Conservation (phyloP, 2,329 filamentous ascomycete genomes). For the Diaporthe batatas region DNA sequence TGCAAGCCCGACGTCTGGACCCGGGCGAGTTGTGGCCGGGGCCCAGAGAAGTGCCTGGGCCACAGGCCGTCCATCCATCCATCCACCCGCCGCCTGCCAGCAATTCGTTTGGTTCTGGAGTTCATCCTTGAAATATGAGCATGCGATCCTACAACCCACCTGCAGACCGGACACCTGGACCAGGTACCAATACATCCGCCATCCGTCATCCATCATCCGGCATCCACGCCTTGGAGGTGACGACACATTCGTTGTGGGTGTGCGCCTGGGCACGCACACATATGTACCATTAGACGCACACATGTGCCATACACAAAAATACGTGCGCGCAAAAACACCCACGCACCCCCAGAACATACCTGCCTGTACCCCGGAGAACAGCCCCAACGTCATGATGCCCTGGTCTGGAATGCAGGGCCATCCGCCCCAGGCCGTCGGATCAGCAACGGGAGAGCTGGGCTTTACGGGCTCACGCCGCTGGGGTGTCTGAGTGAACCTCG, state of each 20-base stretch:
- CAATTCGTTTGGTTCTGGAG: slow-evolving; percentile 16
- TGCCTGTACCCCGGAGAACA: not conserved
- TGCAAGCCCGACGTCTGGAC: slow-evolving; percentile 30
- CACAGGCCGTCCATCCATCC: slow-evolving; percentile 19
- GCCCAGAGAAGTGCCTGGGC: slow-evolving; percentile 15
- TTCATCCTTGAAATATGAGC: slow-evolving; percentile 21
- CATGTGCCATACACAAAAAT: not conserved
- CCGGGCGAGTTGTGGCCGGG: slow-evolving; percentile 15
- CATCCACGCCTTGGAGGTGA: not conserved
- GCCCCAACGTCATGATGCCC: slow-evolving; percentile 22
- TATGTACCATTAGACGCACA: not conserved
- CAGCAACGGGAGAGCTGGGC: slow-evolving; percentile 15
- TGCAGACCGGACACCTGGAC: slow-evolving; percentile 30
- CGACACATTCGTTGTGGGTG: not conserved
- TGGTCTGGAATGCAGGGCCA: slow-evolving; percentile 33
- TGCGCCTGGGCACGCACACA: not conserved
- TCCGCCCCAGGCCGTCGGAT: slow-evolving; percentile 31
- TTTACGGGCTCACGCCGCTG: slow-evolving; percentile 34
- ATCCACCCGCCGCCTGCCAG: slow-evolving; percentile 5
- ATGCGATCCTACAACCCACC: slow-evolving; percentile 26
- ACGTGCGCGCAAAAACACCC: not conserved
- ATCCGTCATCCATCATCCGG: not conserved
- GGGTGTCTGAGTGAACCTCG: slow-evolving; percentile 34
- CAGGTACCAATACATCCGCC: slow-evolving; percentile 15
- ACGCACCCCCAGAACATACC: not conserved